Conservation (phyloP, 2,329 filamentous ascomycete species). For the Seiridium unicorne region DNA sequence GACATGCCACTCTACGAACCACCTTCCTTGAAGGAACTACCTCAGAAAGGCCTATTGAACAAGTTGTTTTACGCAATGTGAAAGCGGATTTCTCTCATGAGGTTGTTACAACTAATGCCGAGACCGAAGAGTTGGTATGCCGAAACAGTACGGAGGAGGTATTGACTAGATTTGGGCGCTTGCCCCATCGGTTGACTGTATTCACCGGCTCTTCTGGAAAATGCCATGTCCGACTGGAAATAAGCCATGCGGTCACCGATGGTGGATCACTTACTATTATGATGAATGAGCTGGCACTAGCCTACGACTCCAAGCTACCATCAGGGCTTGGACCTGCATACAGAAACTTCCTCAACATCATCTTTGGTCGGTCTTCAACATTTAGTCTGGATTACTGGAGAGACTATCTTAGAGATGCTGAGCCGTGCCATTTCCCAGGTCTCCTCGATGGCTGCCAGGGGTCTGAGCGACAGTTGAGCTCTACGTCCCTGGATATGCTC, state of each 20-base stretch:
- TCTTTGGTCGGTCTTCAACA: slow-evolving; percentile 12
- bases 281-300: slow-evolving; percentile 24
- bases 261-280: slow-evolving; percentile 28
- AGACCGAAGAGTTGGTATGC: background rate
- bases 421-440: slow-evolving; percentile 24
- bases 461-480: slow-evolving; percentile 14
- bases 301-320: slow-evolving; percentile 19
- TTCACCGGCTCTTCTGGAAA: slow-evolving; percentile 3
- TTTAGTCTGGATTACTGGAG: slow-evolving; percentile 25
- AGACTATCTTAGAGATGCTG: slow-evolving; percentile 18
- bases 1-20: slow-evolving; percentile 6
- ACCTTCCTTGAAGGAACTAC: slow-evolving; percentile 9
- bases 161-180: background rate
- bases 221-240: slow-evolving; percentile 26
- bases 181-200: slow-evolving; percentile 2
- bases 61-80: slow-evolving; percentile 8
- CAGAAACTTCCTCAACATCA: slow-evolving; percentile 15
- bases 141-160: background rate
- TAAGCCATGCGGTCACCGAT: slow-evolving; percentile 34
- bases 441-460: background rate
- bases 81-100: background rate
- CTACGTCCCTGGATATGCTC: slow-evolving; percentile 6
- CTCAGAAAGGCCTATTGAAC: slow-evolving; percentile 3
- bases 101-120: background rate
- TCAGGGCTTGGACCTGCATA: slow-evolving; percentile 11